These are phyloP conservation scores for Tolypocladium ophioglossoides DNA, from an alignment of 2,329 filamentous ascomycete species.

Conservation along the genomic window DNA sequence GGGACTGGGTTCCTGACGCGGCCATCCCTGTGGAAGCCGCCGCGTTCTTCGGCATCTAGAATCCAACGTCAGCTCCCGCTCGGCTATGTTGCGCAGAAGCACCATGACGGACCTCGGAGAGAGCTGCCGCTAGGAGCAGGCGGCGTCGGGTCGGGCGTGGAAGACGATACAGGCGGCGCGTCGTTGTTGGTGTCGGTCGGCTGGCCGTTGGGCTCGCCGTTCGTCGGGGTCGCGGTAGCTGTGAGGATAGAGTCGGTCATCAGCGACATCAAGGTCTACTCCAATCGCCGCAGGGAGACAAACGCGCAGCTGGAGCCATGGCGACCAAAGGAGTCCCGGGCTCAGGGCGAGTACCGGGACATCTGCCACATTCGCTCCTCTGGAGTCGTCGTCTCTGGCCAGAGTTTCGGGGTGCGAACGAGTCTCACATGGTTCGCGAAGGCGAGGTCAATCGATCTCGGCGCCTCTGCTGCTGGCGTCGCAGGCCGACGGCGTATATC, in stretches of 20 bases:
- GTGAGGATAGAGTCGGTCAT: constrained; percentile 8
- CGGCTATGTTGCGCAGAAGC: neutral
- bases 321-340: constrained; percentile 9
- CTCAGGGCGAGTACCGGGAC: neutral
- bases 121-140: neutral
- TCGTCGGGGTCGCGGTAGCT: constrained; percentile 7
- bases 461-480: neutral
- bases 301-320: constrained; percentile 18
- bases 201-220: neutral
- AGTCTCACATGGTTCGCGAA: constrained; percentile 1
- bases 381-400: neutral
- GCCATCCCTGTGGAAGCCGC: constrained; percentile 13
- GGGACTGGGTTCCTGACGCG: constrained; percentile 44
- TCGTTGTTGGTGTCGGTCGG: neutral
- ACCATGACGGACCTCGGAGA: neutral
- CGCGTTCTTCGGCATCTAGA: neutral
- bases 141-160: neutral
- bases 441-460: neutral
- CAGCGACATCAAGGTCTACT: neutral
- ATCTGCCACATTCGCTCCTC: constrained; percentile 6
- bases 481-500: neutral
- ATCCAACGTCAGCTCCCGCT: too few relatives aligned
- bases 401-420: neutral
- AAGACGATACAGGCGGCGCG: neutral
- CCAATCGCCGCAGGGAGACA: constrained; percentile 6